Evolutionary conservation across 441 rosid genomes (phyloP), one percentile per base, ranked within the genome.

Genomic region (Syzygium malaccense): DNA sequence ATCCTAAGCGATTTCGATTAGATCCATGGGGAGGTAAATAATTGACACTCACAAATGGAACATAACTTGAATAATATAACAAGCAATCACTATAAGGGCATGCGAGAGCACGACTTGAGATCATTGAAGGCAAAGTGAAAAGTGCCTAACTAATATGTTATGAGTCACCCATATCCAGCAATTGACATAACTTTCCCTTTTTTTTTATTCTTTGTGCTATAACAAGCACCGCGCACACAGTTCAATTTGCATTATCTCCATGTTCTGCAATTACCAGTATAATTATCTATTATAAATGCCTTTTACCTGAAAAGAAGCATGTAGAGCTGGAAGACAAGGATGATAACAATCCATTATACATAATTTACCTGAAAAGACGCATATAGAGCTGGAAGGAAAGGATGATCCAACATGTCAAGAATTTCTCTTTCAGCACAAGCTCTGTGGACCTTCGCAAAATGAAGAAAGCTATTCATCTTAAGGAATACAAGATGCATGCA

Each of bases 391-490:
- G 99, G 99, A 92, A 98, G 98, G 89, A 98, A 97, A 91, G 99
- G 99, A 89, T 98, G 99, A 93, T 97, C 99, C 92, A 98, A 93
- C 95, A 95, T 92, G 90, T 97, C 97, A 2, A 98, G 99, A 87
- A 98, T 97, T 87, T 97, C 98, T 88, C 99, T 93, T 92, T 98
- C 99, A 85, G 99, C 97, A 90, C 99, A 96, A 87, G 98, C 99
- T 93, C 99, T 96, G 90, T 98, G 99, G 26, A 97, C 99, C 99
- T 98, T 93, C 57, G 83, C 45, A 86, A 87, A 87, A 87, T 85
- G 79, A 53, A 45, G 83, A 33, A 53, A 54, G 28, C 51, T 58
- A 56, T 68, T 51, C 37, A 48, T 71, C 85, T 89, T 56, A 54
- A 54, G 56, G 26, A 68, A 55, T 56, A 71, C n/a, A n/a, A 86